A percentile compares a stretch with the other conserved stretches of the same genome.
phyloP scores from a whole-genome alignment of 2,329 filamentous ascomycete species.

The Fusarium sublunatum region DNA sequence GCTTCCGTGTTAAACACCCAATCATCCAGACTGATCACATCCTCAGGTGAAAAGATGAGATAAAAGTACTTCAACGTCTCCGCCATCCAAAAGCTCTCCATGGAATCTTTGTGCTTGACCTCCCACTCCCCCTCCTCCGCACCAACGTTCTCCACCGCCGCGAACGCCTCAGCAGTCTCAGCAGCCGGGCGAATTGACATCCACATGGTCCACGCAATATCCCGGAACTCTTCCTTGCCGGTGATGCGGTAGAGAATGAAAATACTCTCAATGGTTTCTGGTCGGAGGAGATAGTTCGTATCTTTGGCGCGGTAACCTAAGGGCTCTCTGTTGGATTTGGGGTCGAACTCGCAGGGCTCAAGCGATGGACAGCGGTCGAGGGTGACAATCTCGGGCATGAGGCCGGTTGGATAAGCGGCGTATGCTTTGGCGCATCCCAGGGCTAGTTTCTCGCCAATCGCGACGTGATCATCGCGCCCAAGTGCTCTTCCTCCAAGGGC shows the following conservation, averaged over 20 bases:
- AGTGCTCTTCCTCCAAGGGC: constrained; percentile 70
- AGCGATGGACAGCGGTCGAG: constrained; percentile 55
- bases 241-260: constrained; percentile 82
- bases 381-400: constrained; percentile 71
- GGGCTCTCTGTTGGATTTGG: constrained; percentile 14
- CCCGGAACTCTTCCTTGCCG: constrained; percentile 71
- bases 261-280: constrained; percentile 79
- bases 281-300: constrained; percentile 32
- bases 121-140: constrained; percentile 53
- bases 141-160: constrained; percentile 72
- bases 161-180: constrained; percentile 69
- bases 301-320: constrained; percentile 38
- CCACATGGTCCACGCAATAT: constrained; percentile 82
- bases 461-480: constrained; percentile 60
- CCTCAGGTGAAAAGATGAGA: constrained; percentile 74
- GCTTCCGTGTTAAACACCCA: constrained; percentile 72
- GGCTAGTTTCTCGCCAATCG: constrained; percentile 67
- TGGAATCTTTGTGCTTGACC: constrained; percentile 63
- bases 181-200: constrained; percentile 69
- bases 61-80: constrained; percentile 84
- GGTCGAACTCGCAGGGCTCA: constrained; percentile 41
- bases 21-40: constrained; percentile 72
- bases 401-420: constrained; percentile 64
- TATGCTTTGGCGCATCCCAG: constrained; percentile 74
- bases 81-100: constrained; percentile 78